Percentiles rank a stretch among this genome's conserved stretches.
Evolutionary conservation across 1,284 basidiomycete species (phyloP).

Genomic region (Crepidotus sp.): DNA sequence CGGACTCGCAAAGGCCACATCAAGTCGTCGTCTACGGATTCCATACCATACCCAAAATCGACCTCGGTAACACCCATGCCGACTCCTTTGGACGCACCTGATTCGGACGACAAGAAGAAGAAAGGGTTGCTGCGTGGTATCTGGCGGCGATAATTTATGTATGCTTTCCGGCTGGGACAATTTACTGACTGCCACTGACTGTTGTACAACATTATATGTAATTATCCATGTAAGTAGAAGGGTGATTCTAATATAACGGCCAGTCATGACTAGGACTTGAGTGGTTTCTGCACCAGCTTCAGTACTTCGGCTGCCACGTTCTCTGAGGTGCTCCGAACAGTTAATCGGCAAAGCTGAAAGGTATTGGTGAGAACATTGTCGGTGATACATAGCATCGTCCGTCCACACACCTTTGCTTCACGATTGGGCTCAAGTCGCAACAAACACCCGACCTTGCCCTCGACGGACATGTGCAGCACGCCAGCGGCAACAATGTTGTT

Average conservation of each 20-base stretch:
- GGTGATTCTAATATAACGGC: slow-evolving; percentile 9
- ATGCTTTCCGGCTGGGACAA: slow-evolving; percentile 3
- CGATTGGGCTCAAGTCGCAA: slow-evolving; percentile 90
- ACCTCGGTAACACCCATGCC: slow-evolving; percentile 12
- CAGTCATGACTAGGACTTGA: slow-evolving; percentile 26
- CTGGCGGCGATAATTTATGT: slow-evolving; percentile 23
- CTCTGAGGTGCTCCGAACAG: slow-evolving; percentile 92
- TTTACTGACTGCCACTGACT: slow-evolving; percentile 2
- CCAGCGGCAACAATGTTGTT: slow-evolving; percentile 87
- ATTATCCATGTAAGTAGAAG: slow-evolving; percentile 18
- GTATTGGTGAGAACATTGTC: background rate
- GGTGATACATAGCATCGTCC: background rate
- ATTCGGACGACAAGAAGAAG: slow-evolving; percentile 29
- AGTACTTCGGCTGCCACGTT: slow-evolving; percentile 79
- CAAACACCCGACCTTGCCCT: slow-evolving; percentile 93
- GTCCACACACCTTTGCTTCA: slow-evolving; percentile 72
- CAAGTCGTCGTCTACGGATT: slow-evolving; percentile 40
- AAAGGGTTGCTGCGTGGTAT: slow-evolving; percentile 32
- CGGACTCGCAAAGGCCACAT: slow-evolving; percentile 20
- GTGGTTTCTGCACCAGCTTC: slow-evolving; percentile 51
- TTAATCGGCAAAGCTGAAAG: slow-evolving; percentile 85
- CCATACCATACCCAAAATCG: slow-evolving; percentile 26
- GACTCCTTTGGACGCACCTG: slow-evolving; percentile 22
- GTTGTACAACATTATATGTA: slow-evolving; percentile 18
- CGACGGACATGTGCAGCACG: slow-evolving; percentile 78